Base-by-base conservation (phyloP, 495 filamentous ascomycete species). In the Parathielavia hyrcaniae region DNA sequence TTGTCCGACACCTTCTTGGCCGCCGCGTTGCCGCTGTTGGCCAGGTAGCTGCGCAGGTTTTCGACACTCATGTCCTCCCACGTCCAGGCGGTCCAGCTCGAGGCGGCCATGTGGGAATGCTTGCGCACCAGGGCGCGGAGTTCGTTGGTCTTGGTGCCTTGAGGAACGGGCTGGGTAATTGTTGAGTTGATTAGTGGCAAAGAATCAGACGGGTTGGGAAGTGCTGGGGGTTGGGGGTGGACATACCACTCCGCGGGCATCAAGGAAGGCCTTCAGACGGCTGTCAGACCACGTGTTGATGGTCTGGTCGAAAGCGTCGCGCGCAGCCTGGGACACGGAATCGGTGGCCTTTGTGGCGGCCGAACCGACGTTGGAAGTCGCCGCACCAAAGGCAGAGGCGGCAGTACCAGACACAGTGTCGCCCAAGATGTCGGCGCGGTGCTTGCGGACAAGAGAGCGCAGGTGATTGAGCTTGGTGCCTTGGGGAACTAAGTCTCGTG, bases 401-500 rank as follows among this genome's bases (percentile, higher is more conserved):
- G 82, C 86, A 11, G 84, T 82, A 47, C 76, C 75, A 45, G 81
- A 69, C 13, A 81, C 77, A 51, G 81, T 86, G 58, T 92, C 84
- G 40, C 83, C 86, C 20, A 85, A 74, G 55, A 96, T 75, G 50
- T 83, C 79, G 45, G 85, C 81, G 49, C 89, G 89, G 77, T 97
- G 81, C 78, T 95, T 95, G 64, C 93, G 89, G 52, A 91, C 89
- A 49, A 97, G 83, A 49, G 93, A 90, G 47, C 93, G 73, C 17
- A 97, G 82, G 68, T 97, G 92, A 71, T 97, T 96, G 77, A 76
- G 78, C 67, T 75, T 90, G 61, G 87, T 91, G 30, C 93, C 92
- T 71, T 97, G 93, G 8, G 92, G 92, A 32, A 96, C 86, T 74
- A 14, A n/a, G 80, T 81, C 65, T 88, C 78, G n/a, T 75, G 54